These are phyloP conservation scores for Helichrysum umbraculigerum DNA, from an alignment of 129 eudicot species.

Conservation along the genomic window DNA sequence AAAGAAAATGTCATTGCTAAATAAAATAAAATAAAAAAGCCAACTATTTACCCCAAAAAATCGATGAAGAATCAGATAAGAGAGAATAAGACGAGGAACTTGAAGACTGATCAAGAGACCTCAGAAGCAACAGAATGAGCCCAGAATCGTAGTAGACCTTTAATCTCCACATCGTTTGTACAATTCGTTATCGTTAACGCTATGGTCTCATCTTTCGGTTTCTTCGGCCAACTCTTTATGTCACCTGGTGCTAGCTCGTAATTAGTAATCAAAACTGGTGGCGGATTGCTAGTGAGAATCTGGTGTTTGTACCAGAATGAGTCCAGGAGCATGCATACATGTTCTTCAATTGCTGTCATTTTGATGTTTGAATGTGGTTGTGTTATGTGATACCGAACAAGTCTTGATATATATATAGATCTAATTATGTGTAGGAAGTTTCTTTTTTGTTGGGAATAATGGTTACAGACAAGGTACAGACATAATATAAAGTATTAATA, in stretches of 20 bases:
- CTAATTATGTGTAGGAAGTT: not conserved
- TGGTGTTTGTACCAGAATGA: constrained; percentile 28
- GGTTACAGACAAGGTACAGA: not conserved
- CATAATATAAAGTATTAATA: not conserved
- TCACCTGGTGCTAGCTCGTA: not conserved
- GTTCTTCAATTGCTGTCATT: constrained; percentile 13
- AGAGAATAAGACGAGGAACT: not conserved
- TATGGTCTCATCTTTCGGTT: constrained; percentile 1
- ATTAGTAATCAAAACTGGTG: not conserved
- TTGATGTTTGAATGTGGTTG: not conserved
- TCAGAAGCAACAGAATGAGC: constrained; percentile 20
- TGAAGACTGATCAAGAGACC: not conserved
- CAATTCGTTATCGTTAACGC: constrained; percentile 1
- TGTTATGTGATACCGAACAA: not conserved
- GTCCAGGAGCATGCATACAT: constrained; percentile 15
- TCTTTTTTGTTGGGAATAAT: not conserved
- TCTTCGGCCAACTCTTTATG: not conserved
- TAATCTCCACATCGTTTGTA: constrained; percentile 12
- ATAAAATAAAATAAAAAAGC: not conserved
- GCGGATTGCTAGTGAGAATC: constrained; percentile 8
- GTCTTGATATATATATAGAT: not conserved
- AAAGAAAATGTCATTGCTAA: not conserved
- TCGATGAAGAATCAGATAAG: not conserved
- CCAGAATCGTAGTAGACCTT: constrained; percentile 15
- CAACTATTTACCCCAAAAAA: constrained; percentile 3